A percentile compares a stretch with the other conserved stretches of the same genome.
These are phyloP conservation scores for Pachysandra terminalis DNA, from an alignment of 164 flowering plant species.

Conservation along the genomic window DNA sequence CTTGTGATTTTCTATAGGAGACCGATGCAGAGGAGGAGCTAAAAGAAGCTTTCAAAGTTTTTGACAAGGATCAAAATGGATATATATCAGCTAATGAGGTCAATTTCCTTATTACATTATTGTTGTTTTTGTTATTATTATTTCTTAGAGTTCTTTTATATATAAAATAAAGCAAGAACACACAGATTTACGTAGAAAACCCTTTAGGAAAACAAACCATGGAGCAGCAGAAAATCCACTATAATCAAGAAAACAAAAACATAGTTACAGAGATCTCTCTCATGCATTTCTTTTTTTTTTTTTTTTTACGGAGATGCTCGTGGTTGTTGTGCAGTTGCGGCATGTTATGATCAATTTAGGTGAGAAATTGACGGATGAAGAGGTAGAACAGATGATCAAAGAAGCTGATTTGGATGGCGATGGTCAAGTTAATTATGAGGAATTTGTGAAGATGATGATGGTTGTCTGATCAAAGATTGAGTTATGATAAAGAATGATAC, in stretches of 20 bases:
- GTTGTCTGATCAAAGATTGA: constrained; percentile 22
- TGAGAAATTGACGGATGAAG: constrained; percentile 69
- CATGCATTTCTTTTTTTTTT: neutral
- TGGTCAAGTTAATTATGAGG: constrained; percentile 70
- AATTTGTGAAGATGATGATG: constrained; percentile 71
- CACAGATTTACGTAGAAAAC: no score
- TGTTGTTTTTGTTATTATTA: neutral
- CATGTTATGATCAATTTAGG: constrained; percentile 78
- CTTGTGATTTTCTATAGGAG: constrained; percentile 33
- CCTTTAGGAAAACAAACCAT: no score
- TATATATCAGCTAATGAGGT: constrained; percentile 78
- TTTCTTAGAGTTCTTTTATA: no score
- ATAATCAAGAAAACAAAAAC: no score
- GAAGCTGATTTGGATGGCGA: constrained; percentile 84
- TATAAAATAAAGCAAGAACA: no score
- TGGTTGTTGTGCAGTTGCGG: constrained; percentile 39
- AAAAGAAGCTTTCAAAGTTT: constrained; percentile 75
- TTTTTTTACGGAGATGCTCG: no score
- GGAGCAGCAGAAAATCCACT: no score
- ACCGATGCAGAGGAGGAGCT: constrained; percentile 80
- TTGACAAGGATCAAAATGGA: constrained; percentile 85
- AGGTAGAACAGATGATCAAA: constrained; percentile 69
- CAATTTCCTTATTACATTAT: neutral
- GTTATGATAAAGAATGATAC: no score
- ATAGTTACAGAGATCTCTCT: no score